phyloP scores from a whole-genome alignment of 129 eudicot genomes.

The Rutidosis leptorrhynchoides region DNA sequence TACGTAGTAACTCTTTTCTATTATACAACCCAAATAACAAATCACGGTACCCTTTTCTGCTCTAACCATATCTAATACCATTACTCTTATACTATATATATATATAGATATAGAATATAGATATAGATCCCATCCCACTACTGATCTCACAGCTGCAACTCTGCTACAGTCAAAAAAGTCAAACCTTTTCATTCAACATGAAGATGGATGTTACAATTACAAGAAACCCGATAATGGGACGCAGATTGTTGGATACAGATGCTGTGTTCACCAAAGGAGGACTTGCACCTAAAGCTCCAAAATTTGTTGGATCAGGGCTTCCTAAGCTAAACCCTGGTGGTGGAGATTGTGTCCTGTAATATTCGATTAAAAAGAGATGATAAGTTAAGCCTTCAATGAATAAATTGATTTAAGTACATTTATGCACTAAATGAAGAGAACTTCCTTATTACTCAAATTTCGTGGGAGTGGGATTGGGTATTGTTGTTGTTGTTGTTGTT shows the following conservation, averaged over 20 bases:
- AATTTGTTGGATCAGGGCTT: conserved; percentile 41
- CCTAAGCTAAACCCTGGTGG: conserved; percentile 50
- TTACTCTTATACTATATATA: conserved; percentile 1
- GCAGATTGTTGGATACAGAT: conserved; percentile 40
- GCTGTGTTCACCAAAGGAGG: conserved; percentile 53
- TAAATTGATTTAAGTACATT: not conserved
- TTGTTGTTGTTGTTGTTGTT: no score
- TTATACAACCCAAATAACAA: conserved; percentile 29
- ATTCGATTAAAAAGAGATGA: not conserved
- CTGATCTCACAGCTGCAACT: not conserved
- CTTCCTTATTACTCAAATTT: not conserved
- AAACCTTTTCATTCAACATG: conserved; percentile 20
- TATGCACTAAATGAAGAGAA: not conserved
- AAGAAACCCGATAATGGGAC: conserved; percentile 36
- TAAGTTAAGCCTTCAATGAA: not conserved
- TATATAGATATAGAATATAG: no score
- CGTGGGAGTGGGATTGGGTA: no score
- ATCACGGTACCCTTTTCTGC: conserved; percentile 10
- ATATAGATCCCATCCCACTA: conserved; percentile 7
- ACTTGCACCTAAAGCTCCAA: conserved; percentile 53
- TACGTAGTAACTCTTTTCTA: conserved; percentile 32
- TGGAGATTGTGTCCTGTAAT: conserved; percentile 29
- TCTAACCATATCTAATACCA: conserved; percentile 28
- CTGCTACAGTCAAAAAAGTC: conserved; percentile 8
- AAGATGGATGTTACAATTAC: conserved; percentile 28